phyloP scores from a whole-genome alignment of 768 basidiomycete species.

The Rhodotorula paludigena region DNA sequence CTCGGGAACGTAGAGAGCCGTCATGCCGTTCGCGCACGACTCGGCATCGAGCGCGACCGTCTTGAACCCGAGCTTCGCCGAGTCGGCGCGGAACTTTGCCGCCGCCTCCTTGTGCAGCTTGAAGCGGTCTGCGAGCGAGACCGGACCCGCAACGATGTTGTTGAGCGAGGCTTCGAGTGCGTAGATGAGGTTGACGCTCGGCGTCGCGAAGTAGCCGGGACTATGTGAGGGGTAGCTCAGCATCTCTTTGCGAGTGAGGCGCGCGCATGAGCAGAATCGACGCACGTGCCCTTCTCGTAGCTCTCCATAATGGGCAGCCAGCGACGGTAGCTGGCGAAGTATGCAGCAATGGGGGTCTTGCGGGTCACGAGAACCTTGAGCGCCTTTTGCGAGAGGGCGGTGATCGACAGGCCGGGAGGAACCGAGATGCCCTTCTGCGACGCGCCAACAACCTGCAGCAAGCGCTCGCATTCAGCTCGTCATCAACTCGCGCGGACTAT shows the following conservation, averaged over 20 bases:
- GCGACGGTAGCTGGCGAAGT: slow-evolving; percentile 59
- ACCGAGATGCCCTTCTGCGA: slow-evolving; percentile 88
- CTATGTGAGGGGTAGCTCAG: background rate
- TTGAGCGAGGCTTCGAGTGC: slow-evolving; percentile 77
- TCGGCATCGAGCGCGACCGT: slow-evolving; percentile 5
- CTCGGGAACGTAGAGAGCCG: slow-evolving; percentile 80
- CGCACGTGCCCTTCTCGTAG: slow-evolving; percentile 64
- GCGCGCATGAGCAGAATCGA: slow-evolving; percentile 24
- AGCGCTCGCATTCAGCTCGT: too few relatives aligned
- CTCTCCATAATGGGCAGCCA: slow-evolving; percentile 66
- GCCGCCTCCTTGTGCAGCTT: slow-evolving; percentile 66
- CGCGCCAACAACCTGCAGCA: slow-evolving; percentile 55
- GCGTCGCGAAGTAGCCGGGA: slow-evolving; percentile 88
- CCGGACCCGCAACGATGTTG: slow-evolving; percentile 59
- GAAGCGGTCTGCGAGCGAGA: slow-evolving; percentile 74
- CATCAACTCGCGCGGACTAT: background rate
- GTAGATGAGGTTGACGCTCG: slow-evolving; percentile 61
- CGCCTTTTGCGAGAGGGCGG: slow-evolving; percentile 74
- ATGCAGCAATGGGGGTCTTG: slow-evolving; percentile 63
- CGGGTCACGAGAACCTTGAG: slow-evolving; percentile 63
- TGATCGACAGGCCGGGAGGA: slow-evolving; percentile 85
- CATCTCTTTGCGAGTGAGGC: too few relatives aligned
- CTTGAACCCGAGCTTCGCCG: slow-evolving; percentile 63
- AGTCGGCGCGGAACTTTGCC: slow-evolving; percentile 62
- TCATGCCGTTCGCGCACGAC: slow-evolving; percentile 85